Conservation (phyloP, 2,329 filamentous ascomycete genomes). For the Thielaviopsis populi region DNA sequence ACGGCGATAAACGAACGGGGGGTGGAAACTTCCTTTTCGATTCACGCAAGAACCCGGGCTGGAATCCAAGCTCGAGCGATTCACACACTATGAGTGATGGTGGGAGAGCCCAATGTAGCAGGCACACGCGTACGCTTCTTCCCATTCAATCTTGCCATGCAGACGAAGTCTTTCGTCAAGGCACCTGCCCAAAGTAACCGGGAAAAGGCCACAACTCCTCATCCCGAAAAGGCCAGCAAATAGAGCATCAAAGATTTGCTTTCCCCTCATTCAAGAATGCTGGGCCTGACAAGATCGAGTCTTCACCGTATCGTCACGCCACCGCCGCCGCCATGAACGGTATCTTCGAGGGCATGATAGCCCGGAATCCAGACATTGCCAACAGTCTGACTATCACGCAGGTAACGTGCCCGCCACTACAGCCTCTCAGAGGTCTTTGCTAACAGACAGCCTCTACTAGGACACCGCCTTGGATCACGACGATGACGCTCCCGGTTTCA, state of each 20-base stretch:
- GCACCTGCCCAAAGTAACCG: not conserved
- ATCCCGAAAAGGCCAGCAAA: not conserved
- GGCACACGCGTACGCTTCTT: not conserved
- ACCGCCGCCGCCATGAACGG: not conserved
- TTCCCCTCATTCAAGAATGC: not conserved
- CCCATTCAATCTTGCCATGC: not conserved
- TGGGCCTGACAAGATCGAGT: not conserved
- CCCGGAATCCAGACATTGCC: not conserved
- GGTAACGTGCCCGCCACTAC: not conserved
- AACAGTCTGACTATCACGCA: not conserved
- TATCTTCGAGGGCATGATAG: conserved; percentile 6
- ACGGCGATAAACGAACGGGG: not conserved
- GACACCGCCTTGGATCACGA: not conserved
- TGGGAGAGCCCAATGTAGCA: not conserved
- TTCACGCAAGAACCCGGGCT: not conserved
- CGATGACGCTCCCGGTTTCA: conserved; percentile 10
- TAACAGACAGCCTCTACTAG: not conserved
- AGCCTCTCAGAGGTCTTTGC: too few relatives aligned
- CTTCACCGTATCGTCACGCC: not conserved
- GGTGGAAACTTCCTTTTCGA: not conserved
- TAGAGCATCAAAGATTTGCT: not conserved
- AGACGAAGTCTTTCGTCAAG: not conserved
- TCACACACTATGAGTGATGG: not conserved
- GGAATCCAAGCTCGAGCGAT: not conserved
- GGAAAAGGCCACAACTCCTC: not conserved